phyloP scores from a whole-genome alignment of 495 filamentous ascomycete genomes.

The Hypomontagnella submonticulosa region DNA sequence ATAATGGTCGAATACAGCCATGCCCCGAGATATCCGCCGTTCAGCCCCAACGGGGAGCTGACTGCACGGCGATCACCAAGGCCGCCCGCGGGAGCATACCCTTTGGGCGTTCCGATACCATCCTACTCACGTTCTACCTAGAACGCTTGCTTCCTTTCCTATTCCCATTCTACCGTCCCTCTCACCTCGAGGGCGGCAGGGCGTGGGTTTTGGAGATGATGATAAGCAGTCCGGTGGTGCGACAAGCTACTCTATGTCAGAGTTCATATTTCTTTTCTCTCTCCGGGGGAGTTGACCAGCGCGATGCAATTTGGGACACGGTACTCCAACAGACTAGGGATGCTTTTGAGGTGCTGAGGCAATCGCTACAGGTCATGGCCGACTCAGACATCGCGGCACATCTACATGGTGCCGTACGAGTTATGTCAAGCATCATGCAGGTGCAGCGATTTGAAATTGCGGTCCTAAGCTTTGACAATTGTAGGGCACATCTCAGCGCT shows the following conservation, averaged over 20 bases:
- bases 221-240: constrained; percentile 59
- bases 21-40: constrained; percentile 24
- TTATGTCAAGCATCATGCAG: constrained; percentile 65
- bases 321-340: constrained; percentile 45
- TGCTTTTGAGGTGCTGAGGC: constrained; percentile 48
- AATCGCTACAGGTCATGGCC: constrained; percentile 46
- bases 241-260: constrained; percentile 58
- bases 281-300: constrained; percentile 21
- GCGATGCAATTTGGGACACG: constrained; percentile 45
- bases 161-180: constrained; percentile 65
- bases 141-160: constrained; percentile 64
- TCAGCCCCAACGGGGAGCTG: constrained; percentile 19
- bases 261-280: constrained; percentile 62
- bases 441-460: constrained; percentile 63
- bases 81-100: constrained; percentile 21
- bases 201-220: constrained; percentile 66
- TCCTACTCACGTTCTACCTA: constrained; percentile 60
- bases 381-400: constrained; percentile 43
- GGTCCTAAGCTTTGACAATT: constrained; percentile 57
- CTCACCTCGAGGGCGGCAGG: constrained; percentile 57
- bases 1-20: constrained; percentile 24
- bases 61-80: constrained; percentile 30
- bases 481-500: constrained; percentile 60
- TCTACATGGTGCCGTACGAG: constrained; percentile 45
- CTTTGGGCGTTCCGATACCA: constrained; percentile 37